phyloP scores from a whole-genome alignment of 768 basidiomycete species.

The Termitomyces bulborhizus region DNA sequence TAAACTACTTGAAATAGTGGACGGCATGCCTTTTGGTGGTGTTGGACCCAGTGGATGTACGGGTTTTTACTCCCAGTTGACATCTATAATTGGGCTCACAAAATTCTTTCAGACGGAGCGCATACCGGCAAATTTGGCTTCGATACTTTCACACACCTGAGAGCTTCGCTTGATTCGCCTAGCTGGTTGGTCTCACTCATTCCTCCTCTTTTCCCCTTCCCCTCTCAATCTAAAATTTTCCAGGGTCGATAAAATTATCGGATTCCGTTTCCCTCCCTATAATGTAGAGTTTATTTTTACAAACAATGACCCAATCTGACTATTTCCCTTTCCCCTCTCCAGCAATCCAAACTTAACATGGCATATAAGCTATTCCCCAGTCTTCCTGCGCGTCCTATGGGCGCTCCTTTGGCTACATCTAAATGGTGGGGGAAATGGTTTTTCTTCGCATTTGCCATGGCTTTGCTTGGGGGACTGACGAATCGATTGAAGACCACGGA shows the following conservation, averaged over 20 bases:
- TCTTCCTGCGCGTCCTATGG: conserved; percentile 39
- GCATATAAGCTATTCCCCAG: conserved; percentile 21
- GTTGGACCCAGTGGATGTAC: conserved; percentile 46
- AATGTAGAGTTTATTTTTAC: conserved; percentile 22
- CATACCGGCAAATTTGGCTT: conserved; percentile 73
- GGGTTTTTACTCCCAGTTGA: conserved; percentile 14
- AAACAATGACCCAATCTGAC: background rate
- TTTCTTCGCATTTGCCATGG: conserved; percentile 38
- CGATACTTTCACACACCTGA: conserved; percentile 71
- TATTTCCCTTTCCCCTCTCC: background rate
- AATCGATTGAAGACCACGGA: conserved; percentile 25
- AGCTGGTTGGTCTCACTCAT: conserved; percentile 35
- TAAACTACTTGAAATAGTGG: conserved; percentile 8
- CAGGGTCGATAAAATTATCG: conserved; percentile 45
- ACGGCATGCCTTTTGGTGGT: conserved; percentile 23
- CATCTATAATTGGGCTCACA: background rate
- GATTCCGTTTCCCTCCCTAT: conserved; percentile 60
- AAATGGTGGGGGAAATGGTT: conserved; percentile 43
- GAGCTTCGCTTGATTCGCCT: conserved; percentile 56
- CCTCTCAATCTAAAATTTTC: background rate
- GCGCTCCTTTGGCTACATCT: conserved; percentile 26
- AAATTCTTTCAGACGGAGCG: conserved; percentile 41
- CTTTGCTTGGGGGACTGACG: conserved; percentile 37
- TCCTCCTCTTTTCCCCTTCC: conserved; percentile 12
- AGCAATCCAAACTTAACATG: conserved; percentile 28